phyloP scores from a whole-genome alignment of 139 green algal genomes.

The Penium margaritaceum region DNA sequence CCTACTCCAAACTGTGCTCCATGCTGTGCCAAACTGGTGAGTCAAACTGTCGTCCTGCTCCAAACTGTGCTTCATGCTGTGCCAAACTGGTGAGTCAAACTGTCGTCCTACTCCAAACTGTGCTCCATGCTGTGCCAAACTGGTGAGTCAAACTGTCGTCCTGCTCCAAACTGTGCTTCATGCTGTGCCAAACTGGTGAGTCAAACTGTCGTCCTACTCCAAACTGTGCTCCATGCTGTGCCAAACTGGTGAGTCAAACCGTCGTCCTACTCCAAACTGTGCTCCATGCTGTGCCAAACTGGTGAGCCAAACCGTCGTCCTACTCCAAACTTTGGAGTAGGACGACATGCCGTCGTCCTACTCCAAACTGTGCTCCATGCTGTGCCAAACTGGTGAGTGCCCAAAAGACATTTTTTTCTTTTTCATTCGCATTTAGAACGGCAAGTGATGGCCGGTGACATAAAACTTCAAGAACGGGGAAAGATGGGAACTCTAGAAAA shows the following conservation, averaged over 20 bases:
- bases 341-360: neutral
- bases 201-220: neutral
- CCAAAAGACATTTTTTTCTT: neutral
- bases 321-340: neutral
- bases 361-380: neutral
- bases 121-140: neutral
- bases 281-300: neutral
- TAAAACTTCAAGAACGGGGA: no score
- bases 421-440: neutral
- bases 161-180: neutral
- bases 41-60: neutral
- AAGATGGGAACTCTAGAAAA: neutral
- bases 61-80: neutral
- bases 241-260: neutral
- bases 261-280: neutral
- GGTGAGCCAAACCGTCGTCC: neutral
- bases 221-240: neutral
- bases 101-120: neutral
- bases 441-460: no score
- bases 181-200: neutral
- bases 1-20: neutral
- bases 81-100: neutral
- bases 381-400: neutral
- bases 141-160: no score
- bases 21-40: neutral